Conservation (phyloP, 768 basidiomycete species). For the Russula lepida region DNA sequence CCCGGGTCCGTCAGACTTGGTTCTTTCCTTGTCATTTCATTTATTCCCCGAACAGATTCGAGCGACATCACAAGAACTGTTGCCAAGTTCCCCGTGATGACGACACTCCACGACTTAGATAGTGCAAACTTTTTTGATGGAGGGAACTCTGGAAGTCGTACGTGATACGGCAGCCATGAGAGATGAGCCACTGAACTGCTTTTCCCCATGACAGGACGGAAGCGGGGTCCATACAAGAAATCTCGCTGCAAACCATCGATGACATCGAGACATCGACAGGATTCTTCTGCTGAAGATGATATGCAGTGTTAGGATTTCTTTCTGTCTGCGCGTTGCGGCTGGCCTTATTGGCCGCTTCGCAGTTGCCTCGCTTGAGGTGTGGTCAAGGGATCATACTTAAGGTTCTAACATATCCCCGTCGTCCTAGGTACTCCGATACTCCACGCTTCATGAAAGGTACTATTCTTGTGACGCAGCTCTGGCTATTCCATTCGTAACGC, state of each 20-base stretch:
- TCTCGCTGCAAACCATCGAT: neutral
- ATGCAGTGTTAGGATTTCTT: neutral
- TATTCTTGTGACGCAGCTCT: neutral
- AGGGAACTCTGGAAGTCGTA: neutral
- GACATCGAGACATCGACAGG: neutral
- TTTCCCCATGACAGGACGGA: neutral
- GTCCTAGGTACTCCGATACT: neutral
- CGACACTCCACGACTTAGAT: slow-evolving; percentile 6
- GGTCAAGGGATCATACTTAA: neutral
- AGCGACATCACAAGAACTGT: neutral
- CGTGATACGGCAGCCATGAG: neutral
- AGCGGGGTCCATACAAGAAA: slow-evolving; percentile 8
- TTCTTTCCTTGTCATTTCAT: neutral
- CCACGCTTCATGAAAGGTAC: neutral
- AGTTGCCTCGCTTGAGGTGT: neutral
- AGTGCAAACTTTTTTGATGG: slow-evolving; percentile 4
- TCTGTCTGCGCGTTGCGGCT: neutral
- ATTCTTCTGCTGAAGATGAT: neutral
- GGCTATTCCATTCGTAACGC: neutral
- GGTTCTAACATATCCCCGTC: neutral
- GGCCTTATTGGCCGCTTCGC: neutral
- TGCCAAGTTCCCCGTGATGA: neutral
- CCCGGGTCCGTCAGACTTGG: neutral
- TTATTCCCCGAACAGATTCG: slow-evolving; percentile 1
- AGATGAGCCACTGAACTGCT: neutral